Conservation (phyloP, 106 monocot species). For the Dendrobium chrysotoxum region DNA sequence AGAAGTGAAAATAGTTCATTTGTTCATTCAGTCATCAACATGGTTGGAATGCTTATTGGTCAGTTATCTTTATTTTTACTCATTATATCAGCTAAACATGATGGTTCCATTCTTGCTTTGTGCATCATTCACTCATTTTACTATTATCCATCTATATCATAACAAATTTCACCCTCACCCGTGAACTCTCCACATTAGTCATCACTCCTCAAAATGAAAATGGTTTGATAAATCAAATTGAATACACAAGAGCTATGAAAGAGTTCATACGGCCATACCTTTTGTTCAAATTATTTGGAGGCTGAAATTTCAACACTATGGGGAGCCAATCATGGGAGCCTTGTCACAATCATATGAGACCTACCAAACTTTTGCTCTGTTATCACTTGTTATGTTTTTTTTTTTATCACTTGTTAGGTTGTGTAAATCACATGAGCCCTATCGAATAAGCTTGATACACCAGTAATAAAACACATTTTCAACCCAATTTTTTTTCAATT, state of each 20-base stretch:
- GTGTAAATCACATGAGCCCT: not conserved
- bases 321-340: not conserved
- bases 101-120: no score
- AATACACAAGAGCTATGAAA: not conserved
- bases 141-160: not conserved
- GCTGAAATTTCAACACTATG: not conserved
- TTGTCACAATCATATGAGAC: not conserved
- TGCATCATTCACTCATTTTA: not conserved
- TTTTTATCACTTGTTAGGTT: not conserved
- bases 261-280: not conserved
- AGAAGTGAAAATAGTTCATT: constrained; percentile 55
- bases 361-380: not conserved
- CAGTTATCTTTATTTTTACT: not conserved
- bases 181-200: no score
- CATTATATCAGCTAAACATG: not conserved
- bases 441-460: not conserved
- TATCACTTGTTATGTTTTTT: not conserved
- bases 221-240: no score
- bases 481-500: no score
- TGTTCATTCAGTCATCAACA: constrained; percentile 75
- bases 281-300: not conserved
- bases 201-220: no score
- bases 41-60: constrained; percentile 88
- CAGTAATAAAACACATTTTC: not conserved
- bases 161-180: no score